These are phyloP conservation scores for Mycena albidolilacea DNA, from an alignment of 768 basidiomycete species.

Conservation along the genomic window DNA sequence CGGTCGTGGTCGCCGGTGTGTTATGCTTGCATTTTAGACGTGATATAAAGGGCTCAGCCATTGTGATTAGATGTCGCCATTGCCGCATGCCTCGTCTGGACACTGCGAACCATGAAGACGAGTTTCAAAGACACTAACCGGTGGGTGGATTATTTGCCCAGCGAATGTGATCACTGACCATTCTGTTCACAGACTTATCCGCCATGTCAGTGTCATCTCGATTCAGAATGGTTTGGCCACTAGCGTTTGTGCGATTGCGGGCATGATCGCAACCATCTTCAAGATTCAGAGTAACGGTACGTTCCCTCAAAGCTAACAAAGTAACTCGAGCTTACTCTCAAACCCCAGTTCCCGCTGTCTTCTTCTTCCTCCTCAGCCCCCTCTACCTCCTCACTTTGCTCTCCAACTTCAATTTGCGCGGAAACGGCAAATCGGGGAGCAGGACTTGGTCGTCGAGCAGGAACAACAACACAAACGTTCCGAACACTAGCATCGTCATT, in stretches of 20 bases:
- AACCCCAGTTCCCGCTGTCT: not conserved
- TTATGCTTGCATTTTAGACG: not conserved
- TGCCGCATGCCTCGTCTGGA: slow-evolving; percentile 17
- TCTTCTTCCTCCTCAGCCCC: slow-evolving; percentile 7
- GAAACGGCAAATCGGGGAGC: not conserved
- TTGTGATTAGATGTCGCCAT: slow-evolving; percentile 13
- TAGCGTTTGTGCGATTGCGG: not conserved
- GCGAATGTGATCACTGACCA: not conserved
- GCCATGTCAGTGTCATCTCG: slow-evolving; percentile 4
- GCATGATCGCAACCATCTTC: not conserved
- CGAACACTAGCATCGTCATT: not conserved
- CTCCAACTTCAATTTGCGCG: slow-evolving; percentile 15
- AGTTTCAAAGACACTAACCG: slow-evolving; percentile 15
- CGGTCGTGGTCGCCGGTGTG: not conserved
- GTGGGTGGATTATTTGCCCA: not conserved
- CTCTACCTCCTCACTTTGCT: slow-evolving; percentile 16
- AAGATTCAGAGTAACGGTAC: slow-evolving; percentile 12
- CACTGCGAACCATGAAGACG: slow-evolving; percentile 11
- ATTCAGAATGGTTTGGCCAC: slow-evolving; percentile 21
- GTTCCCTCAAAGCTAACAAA: not conserved
- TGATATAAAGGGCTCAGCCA: not conserved
- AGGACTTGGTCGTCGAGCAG: slow-evolving; percentile 12
- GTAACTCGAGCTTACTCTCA: not conserved
- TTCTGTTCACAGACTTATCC: slow-evolving; percentile 6
- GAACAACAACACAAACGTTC: not conserved